A percentile compares a stretch with the other conserved stretches of the same genome.
Conservation (phyloP, 306 rosid species). For the Lupinus albus region DNA sequence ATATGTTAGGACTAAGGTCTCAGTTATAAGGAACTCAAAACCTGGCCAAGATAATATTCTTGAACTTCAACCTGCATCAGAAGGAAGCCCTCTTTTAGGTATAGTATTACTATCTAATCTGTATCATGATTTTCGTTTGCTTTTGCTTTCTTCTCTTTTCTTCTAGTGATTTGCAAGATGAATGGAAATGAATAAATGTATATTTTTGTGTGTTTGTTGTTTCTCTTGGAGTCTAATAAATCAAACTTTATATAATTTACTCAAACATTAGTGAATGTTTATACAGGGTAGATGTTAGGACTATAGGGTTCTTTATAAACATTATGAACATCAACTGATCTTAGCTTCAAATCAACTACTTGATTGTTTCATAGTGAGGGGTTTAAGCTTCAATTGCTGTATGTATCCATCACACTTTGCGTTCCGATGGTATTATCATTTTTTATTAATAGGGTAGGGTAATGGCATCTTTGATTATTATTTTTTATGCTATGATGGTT, state of each 20-base stretch:
- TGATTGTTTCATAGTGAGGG: too few species aligned
- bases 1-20: slow-evolving; percentile 61
- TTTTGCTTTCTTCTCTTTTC: too few species aligned
- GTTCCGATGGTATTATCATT: background rate
- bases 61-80: slow-evolving; percentile 82
- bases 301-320: background rate
- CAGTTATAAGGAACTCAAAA: slow-evolving; percentile 67
- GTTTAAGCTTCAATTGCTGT: too few species aligned
- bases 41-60: slow-evolving; percentile 71
- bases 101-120: slow-evolving; percentile 6
- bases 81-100: slow-evolving; percentile 91
- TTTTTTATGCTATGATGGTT: background rate
- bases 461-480: background rate
- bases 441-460: background rate
- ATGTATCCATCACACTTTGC: background rate
- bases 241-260: background rate
- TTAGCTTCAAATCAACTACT: slow-evolving; percentile 6
- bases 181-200: slow-evolving; percentile 51
- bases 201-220: too few species aligned
- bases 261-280: background rate
- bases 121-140: background rate
- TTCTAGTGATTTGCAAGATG: slow-evolving; percentile 66
- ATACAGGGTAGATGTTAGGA: slow-evolving; percentile 44
- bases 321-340: background rate
- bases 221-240: background rate